phyloP scores from a whole-genome alignment of 148 eudicot genomes.

The Polygonum maritimum region DNA sequence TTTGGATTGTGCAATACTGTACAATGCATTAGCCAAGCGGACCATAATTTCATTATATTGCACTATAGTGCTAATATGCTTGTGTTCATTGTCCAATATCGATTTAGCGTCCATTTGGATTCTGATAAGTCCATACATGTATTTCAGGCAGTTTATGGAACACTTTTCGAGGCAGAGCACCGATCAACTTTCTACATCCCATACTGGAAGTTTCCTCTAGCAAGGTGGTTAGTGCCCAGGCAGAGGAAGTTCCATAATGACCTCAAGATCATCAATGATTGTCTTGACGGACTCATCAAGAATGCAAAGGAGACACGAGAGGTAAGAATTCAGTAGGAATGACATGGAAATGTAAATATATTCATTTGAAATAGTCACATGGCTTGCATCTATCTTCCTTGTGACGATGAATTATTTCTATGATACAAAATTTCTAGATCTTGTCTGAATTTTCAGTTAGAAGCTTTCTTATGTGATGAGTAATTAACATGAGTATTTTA shows the following conservation, averaged over 20 bases:
- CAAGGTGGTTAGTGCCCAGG: conserved; percentile 91
- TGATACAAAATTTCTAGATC: neutral
- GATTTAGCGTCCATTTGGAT: neutral
- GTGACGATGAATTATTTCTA: neutral
- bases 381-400: neutral
- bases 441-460: neutral
- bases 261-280: conserved; percentile 79
- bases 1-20: too few species aligned
- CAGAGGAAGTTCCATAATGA: conserved; percentile 88
- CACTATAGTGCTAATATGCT: neutral
- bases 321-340: conserved; percentile 33
- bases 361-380: neutral
- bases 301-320: conserved; percentile 97
- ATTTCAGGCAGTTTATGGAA: conserved; percentile 91
- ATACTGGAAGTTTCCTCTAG: conserved; percentile 89
- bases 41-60: too few species aligned
- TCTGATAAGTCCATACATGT: neutral
- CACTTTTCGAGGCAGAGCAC: conserved; percentile 99
- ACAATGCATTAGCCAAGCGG: too few species aligned
- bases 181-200: conserved; percentile 96
- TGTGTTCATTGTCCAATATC: neutral
- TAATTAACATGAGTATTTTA: neutral
- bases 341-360: neutral
- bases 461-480: neutral
- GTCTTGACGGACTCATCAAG: conserved; percentile 90